A percentile compares a stretch with the other conserved stretches of the same genome.
Evolutionary conservation across 2,329 filamentous ascomycete genomes (phyloP).

Genomic region (Zarea fungicola): DNA sequence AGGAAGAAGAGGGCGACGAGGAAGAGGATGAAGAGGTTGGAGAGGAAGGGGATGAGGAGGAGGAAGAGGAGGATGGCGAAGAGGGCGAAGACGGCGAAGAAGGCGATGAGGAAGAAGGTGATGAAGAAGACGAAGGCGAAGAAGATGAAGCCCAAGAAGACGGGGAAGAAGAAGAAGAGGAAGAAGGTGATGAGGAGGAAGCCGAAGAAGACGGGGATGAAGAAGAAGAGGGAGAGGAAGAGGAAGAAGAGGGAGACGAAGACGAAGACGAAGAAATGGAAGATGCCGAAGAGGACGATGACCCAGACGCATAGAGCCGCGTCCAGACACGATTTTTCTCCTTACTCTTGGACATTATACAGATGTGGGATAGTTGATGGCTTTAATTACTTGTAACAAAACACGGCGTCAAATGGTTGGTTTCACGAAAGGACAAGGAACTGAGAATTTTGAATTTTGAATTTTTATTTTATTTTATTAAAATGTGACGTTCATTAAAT

Average conservation of each 20-base stretch:
- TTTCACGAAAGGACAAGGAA: background rate
- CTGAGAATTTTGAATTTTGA: background rate
- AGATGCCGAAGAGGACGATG: conserved; percentile 13
- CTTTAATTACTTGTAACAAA: too few species aligned
- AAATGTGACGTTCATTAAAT: background rate
- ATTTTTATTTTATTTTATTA: background rate
- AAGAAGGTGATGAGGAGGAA: conserved; percentile 8
- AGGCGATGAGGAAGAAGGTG: conserved; percentile 18
- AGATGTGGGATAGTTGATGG: background rate
- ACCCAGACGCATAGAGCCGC: conserved; percentile 10
- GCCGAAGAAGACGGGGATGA: conserved; percentile 19
- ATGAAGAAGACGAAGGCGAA: conserved; percentile 15
- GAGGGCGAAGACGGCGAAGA: conserved; percentile 24
- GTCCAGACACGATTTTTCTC: too few species aligned
- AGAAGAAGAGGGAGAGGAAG: conserved; percentile 17
- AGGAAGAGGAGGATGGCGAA: conserved; percentile 18
- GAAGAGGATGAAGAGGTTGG: conserved; percentile 17
- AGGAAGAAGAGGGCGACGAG: conserved; percentile 14
- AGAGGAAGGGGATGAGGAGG: conserved; percentile 17
- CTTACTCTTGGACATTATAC: background rate
- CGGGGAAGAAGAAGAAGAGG: conserved; percentile 11
- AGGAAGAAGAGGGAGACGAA: too few species aligned
- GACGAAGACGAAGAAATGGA: conserved; percentile 17
- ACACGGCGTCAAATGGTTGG: conserved; percentile 3
- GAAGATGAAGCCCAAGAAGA: conserved; percentile 16